Conservation (phyloP, 2,329 filamentous ascomycete species). For the Passalora sequoiae region DNA sequence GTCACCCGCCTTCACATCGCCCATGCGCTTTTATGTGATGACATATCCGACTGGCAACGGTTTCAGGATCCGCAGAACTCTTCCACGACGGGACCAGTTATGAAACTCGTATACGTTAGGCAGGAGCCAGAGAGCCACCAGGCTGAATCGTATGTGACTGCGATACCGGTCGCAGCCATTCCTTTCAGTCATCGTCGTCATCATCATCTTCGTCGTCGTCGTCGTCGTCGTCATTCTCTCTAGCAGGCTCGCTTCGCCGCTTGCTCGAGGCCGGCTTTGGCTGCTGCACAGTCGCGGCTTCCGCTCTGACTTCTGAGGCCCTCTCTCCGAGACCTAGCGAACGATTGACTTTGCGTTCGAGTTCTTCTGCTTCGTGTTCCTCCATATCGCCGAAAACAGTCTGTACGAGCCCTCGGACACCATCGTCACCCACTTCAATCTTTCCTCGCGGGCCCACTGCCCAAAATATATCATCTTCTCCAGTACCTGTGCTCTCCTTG, state of each 20-base stretch:
- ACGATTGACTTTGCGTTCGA: slow-evolving; percentile 32
- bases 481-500: slow-evolving; percentile 58
- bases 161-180: neutral
- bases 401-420: slow-evolving; percentile 64
- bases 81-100: no score
- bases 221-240: slow-evolving; percentile 9
- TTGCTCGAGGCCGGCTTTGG: slow-evolving; percentile 4
- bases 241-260: slow-evolving; percentile 2
- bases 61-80: no score
- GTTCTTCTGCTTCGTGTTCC: slow-evolving; percentile 26
- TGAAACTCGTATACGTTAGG: no score
- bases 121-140: neutral
- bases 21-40: no score
- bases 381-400: slow-evolving; percentile 47
- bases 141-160: neutral
- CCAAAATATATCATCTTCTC: slow-evolving; percentile 75
- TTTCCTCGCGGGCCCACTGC: slow-evolving; percentile 79
- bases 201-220: slow-evolving; percentile 16
- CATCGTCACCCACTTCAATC: slow-evolving; percentile 73
- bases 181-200: slow-evolving; percentile 14
- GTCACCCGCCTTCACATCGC: slow-evolving; percentile 66
- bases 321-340: slow-evolving; percentile 30
- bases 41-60: no score
- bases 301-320: neutral
- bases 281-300: slow-evolving; percentile 4